phyloP scores from a whole-genome alignment of 306 rosid species.

The Trichosanthes cucumerina region DNA sequence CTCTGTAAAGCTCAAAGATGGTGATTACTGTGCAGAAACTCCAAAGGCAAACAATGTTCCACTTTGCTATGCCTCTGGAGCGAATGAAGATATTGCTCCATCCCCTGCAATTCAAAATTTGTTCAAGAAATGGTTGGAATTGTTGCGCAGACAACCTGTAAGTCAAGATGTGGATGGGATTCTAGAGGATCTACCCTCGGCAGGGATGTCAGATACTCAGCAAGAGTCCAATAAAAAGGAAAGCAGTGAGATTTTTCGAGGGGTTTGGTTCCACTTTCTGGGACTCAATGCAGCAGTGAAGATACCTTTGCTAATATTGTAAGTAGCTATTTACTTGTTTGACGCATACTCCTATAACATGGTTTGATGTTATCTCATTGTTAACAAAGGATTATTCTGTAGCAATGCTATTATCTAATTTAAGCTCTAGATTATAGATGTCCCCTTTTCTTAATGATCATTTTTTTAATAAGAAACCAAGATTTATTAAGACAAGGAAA shows the following conservation, averaged over 20 bases:
- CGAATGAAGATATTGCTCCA: slow-evolving; percentile 32
- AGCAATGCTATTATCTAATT: neutral
- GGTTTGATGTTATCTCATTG: neutral
- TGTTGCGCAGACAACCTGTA: slow-evolving; percentile 49
- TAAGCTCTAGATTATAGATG: neutral
- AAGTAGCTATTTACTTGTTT: slow-evolving; percentile 27
- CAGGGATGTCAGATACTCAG: slow-evolving; percentile 25
- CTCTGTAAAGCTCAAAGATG: slow-evolving; percentile 54
- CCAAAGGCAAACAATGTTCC: slow-evolving; percentile 45
- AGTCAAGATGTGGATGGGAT: slow-evolving; percentile 34
- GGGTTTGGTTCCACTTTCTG: slow-evolving; percentile 37
- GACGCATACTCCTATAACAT: neutral
- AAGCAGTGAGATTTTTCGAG: slow-evolving; percentile 31
- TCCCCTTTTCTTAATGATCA: too few relatives aligned
- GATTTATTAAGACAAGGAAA: neutral
- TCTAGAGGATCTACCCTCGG: slow-evolving; percentile 34
- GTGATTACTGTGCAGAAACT: slow-evolving; percentile 34
- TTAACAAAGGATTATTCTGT: neutral
- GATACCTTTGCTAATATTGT: slow-evolving; percentile 74
- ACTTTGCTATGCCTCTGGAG: slow-evolving; percentile 49
- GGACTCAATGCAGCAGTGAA: slow-evolving; percentile 54
- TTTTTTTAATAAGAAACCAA: neutral
- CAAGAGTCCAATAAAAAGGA: slow-evolving; percentile 26
- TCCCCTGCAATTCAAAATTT: slow-evolving; percentile 56
- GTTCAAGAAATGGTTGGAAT: slow-evolving; percentile 62